phyloP scores from a whole-genome alignment of 1,284 basidiomycete species.

The Phylloboletellus chloephorus region DNA sequence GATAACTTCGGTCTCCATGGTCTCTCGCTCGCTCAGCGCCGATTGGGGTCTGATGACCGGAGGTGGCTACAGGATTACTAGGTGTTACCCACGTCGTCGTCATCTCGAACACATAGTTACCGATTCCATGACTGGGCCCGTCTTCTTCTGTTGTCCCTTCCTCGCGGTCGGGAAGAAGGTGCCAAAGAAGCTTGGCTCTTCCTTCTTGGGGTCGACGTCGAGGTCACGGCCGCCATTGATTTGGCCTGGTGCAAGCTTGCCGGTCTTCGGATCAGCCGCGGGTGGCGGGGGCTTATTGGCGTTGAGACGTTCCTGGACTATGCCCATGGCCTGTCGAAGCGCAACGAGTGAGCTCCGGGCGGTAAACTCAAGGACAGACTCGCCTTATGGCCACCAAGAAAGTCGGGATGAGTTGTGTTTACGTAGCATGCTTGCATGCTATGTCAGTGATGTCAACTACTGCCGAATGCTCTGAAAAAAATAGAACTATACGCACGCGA shows the following conservation, averaged over 20 bases:
- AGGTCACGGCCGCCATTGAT: conserved; percentile 93
- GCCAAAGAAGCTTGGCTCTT: conserved; percentile 91
- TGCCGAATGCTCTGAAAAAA: background rate
- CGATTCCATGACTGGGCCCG: conserved; percentile 74
- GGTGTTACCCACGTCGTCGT: background rate
- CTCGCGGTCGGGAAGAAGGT: conserved; percentile 84
- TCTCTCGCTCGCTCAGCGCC: conserved; percentile 92
- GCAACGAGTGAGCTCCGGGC: conserved; percentile 7
- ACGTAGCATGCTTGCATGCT: conserved; percentile 97
- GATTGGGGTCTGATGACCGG: conserved; percentile 85
- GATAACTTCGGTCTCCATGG: conserved; percentile 99
- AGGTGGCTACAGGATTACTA: conserved; percentile 55
- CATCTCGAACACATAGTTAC: conserved; percentile 30
- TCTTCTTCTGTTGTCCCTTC: conserved; percentile 71
- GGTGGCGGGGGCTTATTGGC: conserved; percentile 67
- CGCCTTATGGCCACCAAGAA: conserved; percentile 90
- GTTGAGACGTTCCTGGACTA: conserved; percentile 82
- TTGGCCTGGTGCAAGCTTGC: conserved; percentile 54
- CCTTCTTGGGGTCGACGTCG: conserved; percentile 84
- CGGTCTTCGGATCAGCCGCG: conserved; percentile 62
- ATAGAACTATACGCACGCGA: conserved; percentile 50
- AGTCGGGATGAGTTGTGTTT: conserved; percentile 99
- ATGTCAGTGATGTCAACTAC: conserved; percentile 5
- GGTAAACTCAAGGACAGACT: conserved; percentile 6
- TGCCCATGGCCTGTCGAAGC: conserved; percentile 69